phyloP scores from a whole-genome alignment of 805 yeast genomes.

The Kregervanrija delftensis region DNA sequence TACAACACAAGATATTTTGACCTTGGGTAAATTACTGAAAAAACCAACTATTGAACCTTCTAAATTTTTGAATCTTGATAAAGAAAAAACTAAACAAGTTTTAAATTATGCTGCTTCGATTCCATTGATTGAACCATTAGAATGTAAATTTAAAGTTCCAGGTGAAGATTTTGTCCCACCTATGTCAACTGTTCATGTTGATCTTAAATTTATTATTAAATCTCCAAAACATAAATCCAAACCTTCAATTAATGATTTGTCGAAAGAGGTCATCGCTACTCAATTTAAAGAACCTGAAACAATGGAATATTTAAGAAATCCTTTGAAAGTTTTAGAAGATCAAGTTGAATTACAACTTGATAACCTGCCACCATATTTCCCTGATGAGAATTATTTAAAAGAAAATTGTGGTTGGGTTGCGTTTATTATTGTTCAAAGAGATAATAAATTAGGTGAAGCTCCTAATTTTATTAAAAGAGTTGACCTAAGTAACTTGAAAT shows the following conservation, averaged over 20 bases:
- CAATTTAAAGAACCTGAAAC: constrained; percentile 51
- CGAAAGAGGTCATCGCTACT: constrained; percentile 25
- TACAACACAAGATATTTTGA: constrained; percentile 44
- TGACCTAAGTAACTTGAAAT: constrained; percentile 48
- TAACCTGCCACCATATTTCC: constrained; percentile 74
- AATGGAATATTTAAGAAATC: constrained; percentile 64
- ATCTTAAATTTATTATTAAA: constrained; percentile 65
- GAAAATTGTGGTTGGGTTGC: constrained; percentile 53
- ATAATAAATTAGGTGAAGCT: constrained; percentile 69
- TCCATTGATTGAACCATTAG: constrained; percentile 62
- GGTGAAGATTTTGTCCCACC: constrained; percentile 76
- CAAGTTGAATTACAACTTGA: constrained; percentile 59
- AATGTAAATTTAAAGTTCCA: constrained; percentile 74
- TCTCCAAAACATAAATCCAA: constrained; percentile 64
- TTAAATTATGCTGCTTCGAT: constrained; percentile 54
- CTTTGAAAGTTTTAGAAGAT: constrained; percentile 54
- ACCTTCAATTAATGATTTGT: constrained; percentile 37
- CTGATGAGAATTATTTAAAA: constrained; percentile 37
- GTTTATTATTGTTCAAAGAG: constrained; percentile 64
- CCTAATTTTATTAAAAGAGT: constrained; percentile 47
- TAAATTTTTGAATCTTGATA: constrained; percentile 46
- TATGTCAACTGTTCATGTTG: constrained; percentile 65
- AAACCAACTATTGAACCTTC: constrained; percentile 48
- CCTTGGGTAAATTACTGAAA: constrained; percentile 65
- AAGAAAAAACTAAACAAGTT: constrained; percentile 31